Conservation (phyloP, 1,284 basidiomycete species). For the Anthracocystis walkeri region DNA sequence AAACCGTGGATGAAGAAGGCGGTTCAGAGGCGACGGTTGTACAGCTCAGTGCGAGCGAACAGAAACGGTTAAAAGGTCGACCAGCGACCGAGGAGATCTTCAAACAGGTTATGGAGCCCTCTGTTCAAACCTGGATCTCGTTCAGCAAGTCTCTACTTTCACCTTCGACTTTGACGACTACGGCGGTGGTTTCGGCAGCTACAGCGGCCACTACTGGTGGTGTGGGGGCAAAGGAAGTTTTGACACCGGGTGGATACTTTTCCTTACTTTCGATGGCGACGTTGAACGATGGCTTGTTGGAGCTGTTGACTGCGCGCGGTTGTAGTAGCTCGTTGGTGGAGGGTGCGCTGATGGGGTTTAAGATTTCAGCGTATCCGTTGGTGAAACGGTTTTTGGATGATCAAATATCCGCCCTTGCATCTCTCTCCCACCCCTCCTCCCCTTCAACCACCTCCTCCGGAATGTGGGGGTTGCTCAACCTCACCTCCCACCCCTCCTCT, state of each 20-base stretch:
- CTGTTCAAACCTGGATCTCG: constrained; percentile 36
- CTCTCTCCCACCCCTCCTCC: constrained; percentile 10
- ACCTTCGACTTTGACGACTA: constrained; percentile 5
- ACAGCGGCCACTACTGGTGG: background rate
- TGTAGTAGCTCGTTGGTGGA: constrained; percentile 46
- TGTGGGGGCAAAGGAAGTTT: background rate
- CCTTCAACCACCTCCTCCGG: background rate
- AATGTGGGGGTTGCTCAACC: constrained; percentile 15
- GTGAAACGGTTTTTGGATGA: constrained; percentile 57
- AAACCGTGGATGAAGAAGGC: constrained; percentile 9
- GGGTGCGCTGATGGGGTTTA: constrained; percentile 54
- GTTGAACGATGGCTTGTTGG: constrained; percentile 50
- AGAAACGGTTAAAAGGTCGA: constrained; percentile 23
- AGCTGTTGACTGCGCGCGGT: constrained; percentile 26
- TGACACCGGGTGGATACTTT: constrained; percentile 27
- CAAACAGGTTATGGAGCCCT: constrained; percentile 66
- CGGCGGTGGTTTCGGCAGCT: constrained; percentile 4
- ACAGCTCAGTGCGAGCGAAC: constrained; percentile 42
- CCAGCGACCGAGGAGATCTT: constrained; percentile 61
- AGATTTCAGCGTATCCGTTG: constrained; percentile 57
- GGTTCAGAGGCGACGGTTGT: constrained; percentile 48
- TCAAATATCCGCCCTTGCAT: constrained; percentile 34
- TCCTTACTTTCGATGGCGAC: constrained; percentile 48
- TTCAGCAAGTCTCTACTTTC: constrained; percentile 50
- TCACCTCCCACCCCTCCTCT: constrained; percentile 1